A percentile compares a stretch with the other conserved stretches of the same genome.
phyloP scores from a whole-genome alignment of 805 yeast species.

The Pichia paraexigua region DNA sequence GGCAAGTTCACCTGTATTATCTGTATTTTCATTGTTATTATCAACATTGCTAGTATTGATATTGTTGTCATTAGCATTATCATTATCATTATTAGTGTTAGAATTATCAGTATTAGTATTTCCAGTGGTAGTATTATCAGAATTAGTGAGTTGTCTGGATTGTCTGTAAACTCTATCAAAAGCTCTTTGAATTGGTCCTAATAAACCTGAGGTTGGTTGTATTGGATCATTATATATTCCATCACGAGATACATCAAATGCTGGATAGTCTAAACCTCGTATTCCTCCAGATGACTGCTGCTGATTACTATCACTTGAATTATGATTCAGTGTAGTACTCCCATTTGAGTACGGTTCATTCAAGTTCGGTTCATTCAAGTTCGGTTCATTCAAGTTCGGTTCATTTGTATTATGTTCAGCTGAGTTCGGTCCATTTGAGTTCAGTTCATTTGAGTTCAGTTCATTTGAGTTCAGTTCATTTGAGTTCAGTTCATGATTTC shows the following conservation, averaged over 20 bases:
- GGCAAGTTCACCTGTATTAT: neutral
- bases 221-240: slow-evolving; percentile 24
- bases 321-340: too few species aligned
- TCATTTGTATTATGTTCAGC: too few species aligned
- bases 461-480: too few species aligned
- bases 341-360: too few species aligned
- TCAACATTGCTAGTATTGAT: neutral
- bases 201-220: slow-evolving; percentile 18
- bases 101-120: neutral
- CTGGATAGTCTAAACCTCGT: slow-evolving; percentile 31
- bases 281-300: slow-evolving; percentile 10
- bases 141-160: neutral
- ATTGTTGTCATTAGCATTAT: neutral
- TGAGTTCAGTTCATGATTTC: too few species aligned
- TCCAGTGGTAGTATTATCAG: neutral
- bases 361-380: too few species aligned
- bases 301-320: neutral
- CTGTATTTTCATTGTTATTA: neutral
- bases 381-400: too few species aligned
- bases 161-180: slow-evolving; percentile 10
- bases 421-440: too few species aligned
- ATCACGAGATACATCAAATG: slow-evolving; percentile 29
- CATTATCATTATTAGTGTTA: neutral
- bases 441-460: too few species aligned
- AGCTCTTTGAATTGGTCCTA: slow-evolving; percentile 21